Evolutionary conservation across 352 stramenopile species (phyloP).

Genomic region (Peronosclerospora sorghi): DNA sequence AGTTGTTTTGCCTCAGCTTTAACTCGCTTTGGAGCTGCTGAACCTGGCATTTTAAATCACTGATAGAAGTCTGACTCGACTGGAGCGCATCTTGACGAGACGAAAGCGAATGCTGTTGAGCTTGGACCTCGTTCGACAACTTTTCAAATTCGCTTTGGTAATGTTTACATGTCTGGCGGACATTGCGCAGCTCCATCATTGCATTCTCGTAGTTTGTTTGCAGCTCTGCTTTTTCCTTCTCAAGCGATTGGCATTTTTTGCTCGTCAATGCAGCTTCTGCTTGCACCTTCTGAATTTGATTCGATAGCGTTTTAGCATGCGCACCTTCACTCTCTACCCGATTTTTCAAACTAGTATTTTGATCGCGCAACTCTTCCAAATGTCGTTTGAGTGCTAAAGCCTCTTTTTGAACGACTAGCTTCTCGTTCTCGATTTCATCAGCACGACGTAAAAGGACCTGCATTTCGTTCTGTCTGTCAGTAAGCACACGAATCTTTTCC

Average conservation of each 20-base stretch:
- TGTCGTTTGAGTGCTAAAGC: slow-evolving; percentile 38
- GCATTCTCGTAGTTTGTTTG: slow-evolving; percentile 42
- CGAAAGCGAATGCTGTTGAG: slow-evolving; percentile 48
- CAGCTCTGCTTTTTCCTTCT: slow-evolving; percentile 46
- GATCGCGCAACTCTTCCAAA: slow-evolving; percentile 54
- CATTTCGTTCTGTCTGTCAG: slow-evolving; percentile 26
- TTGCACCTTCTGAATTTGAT: slow-evolving; percentile 43
- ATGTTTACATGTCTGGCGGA: slow-evolving; percentile 44
- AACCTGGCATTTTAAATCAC: slow-evolving; percentile 47
- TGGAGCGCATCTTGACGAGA: slow-evolving; percentile 46
- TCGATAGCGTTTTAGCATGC: slow-evolving; percentile 31
- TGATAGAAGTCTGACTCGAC: slow-evolving; percentile 39
- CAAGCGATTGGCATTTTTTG: slow-evolving; percentile 24
- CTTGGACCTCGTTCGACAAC: slow-evolving; percentile 44
- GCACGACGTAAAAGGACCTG: slow-evolving; percentile 31
- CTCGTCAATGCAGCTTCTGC: slow-evolving; percentile 21
- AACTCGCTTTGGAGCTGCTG: slow-evolving; percentile 56
- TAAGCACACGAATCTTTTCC: slow-evolving; percentile 31
- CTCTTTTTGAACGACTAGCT: slow-evolving; percentile 53
- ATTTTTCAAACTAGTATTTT: slow-evolving; percentile 47
- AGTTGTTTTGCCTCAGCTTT: slow-evolving; percentile 33
- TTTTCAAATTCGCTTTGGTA: slow-evolving; percentile 75
- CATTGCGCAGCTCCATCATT: slow-evolving; percentile 42
- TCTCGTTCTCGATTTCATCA: slow-evolving; percentile 56
- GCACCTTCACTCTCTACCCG: slow-evolving; percentile 36